phyloP scores from a whole-genome alignment of 108 stramenopile species.

The Cyclostephanos tholiformis region DNA sequence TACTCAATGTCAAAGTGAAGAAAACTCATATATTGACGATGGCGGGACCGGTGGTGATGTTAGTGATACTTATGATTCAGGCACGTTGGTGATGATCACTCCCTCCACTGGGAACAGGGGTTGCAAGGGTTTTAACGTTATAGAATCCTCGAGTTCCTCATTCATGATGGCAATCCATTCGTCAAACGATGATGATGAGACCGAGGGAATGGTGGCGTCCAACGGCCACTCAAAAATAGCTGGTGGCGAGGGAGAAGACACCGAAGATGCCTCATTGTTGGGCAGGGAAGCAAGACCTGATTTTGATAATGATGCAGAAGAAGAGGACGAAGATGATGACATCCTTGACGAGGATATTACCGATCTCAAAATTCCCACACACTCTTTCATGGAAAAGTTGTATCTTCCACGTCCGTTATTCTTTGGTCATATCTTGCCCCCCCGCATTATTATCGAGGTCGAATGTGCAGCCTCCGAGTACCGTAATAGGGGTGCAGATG shows the following conservation, averaged over 20 bases:
- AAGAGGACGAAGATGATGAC: conserved; percentile 27
- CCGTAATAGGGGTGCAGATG: background rate
- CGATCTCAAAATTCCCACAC: conserved; percentile 26
- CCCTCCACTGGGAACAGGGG: background rate
- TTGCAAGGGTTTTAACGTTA: background rate
- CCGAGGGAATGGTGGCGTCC: background rate
- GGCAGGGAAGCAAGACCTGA: background rate
- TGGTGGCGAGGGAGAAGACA: conserved; percentile 16
- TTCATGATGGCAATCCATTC: conserved; percentile 49
- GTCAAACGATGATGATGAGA: conserved; percentile 21
- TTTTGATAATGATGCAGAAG: conserved; percentile 13
- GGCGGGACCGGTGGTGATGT: background rate
- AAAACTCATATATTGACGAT: conserved; percentile 10
- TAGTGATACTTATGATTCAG: conserved; percentile 15
- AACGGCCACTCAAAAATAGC: background rate
- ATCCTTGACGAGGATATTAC: conserved; percentile 37
- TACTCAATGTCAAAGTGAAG: background rate
- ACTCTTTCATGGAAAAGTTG: conserved; percentile 73
- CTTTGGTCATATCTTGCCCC: conserved; percentile 76
- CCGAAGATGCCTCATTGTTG: background rate
- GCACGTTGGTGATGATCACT: conserved; percentile 24
- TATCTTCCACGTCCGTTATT: conserved; percentile 79
- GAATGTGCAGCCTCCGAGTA: conserved; percentile 28
- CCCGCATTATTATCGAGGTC: conserved; percentile 69
- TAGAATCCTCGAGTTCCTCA: conserved; percentile 13